Evolutionary conservation across 139 green algal species (phyloP), one percentile per base, ranked within the genome.

Genomic region (Coelastrella sp.): DNA sequence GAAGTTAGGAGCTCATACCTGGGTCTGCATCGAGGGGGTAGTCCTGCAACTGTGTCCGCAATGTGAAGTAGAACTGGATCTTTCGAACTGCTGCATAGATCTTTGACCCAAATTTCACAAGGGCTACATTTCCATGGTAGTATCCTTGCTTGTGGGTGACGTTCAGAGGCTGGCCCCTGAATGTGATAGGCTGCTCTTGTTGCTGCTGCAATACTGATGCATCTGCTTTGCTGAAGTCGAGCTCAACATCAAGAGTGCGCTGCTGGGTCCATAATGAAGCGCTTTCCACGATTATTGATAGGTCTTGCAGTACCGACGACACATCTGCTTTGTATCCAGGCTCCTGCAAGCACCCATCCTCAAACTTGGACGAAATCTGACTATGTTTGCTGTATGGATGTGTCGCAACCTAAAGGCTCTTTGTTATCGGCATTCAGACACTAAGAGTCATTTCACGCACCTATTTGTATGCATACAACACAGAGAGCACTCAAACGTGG

Each of bases 41-140:
- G 32, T 69, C 32, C 6, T 30, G n/a, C 25, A 85, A 27, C 4
- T 59, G 4, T 6, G 34, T 69, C 6, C 79, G 48, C 32, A 60
- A 23, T 9, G 30, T 85, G 0, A 77, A 40, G 50, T 71, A 79
- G 40, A 85, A 85, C 38, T 71, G 8, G 11, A 85, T 85, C 35
- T 79, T 85, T 43, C 79, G 79, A 19, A 79, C 79, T n/a, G 79
- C 66, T 15, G 32, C 1, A 6, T 79, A 15, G n/a, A 79, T 30
- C 13, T 69, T 15, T 2, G 27, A 21, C 23, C 79, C 79, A 41
- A 85, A 71, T 4, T 66, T 48, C 45, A 79, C 79, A 19, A 85
- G 32, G 11, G 79, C 79, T 25, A 79, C 66, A 50, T 85, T 85
- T 45, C 79, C 79, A 43, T 85, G 34, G 50, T 69, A 79, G 48